Percentiles rank a stretch among this genome's conserved stretches.
These are phyloP conservation scores for Pilatotrama ljubarskyi DNA, from an alignment of 768 basidiomycete genomes.

Conservation along the genomic window DNA sequence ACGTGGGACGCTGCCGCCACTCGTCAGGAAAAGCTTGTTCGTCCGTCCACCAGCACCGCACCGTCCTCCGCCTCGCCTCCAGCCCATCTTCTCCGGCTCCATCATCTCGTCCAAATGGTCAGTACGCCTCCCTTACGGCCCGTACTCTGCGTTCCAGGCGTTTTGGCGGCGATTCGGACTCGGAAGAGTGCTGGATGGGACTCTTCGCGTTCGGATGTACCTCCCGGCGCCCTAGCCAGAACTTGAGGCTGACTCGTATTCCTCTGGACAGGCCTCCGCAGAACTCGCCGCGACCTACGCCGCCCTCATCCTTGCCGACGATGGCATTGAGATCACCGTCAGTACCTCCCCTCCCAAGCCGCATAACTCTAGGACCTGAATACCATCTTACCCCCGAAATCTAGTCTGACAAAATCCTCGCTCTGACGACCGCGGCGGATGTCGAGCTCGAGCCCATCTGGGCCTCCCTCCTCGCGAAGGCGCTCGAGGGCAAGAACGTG, in stretches of 20 bases:
- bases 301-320: conserved; percentile 97
- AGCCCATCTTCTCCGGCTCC: conserved; percentile 12
- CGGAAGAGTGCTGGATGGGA: conserved; percentile 8
- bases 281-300: conserved; percentile 97
- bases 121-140: conserved; percentile 2
- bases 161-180: not conserved
- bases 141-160: not conserved
- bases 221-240: not conserved
- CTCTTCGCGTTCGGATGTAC: conserved; percentile 10
- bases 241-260: not conserved
- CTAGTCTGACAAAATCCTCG: conserved; percentile 88
- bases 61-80: conserved; percentile 14
- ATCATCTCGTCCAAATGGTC: conserved; percentile 18
- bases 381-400: conserved; percentile 3
- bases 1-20: conserved; percentile 2
- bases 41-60: conserved; percentile 3
- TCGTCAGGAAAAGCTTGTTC: conserved; percentile 4
- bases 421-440: conserved; percentile 81
- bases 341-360: conserved; percentile 36
- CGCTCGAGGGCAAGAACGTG: conserved; percentile 96
- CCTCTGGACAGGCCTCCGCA: conserved; percentile 43
- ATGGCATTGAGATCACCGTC: conserved; percentile 95
- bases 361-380: not conserved
- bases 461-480: conserved; percentile 96
- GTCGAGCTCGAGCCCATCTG: conserved; percentile 95